Evolutionary conservation across 352 stramenopile genomes (phyloP).

Genomic region (Phytophthora boehmeriae): DNA sequence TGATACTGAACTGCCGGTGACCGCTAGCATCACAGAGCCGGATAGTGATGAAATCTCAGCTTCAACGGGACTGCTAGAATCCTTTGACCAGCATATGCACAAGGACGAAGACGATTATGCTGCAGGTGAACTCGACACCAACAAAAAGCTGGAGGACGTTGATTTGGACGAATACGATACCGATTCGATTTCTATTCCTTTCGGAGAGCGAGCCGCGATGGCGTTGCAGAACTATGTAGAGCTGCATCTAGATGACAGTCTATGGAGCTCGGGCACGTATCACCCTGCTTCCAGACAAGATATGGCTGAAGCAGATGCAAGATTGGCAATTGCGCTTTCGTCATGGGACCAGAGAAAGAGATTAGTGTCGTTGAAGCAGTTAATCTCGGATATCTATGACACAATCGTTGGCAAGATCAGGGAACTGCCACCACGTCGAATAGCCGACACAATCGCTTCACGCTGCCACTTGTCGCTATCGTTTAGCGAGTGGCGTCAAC

Average conservation of each 20-base stretch:
- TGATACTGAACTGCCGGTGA: slow-evolving; percentile 5
- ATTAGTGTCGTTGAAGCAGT: slow-evolving; percentile 61
- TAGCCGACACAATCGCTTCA: slow-evolving; percentile 35
- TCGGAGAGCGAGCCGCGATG: slow-evolving; percentile 28
- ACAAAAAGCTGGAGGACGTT: neutral
- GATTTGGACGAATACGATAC: slow-evolving; percentile 4
- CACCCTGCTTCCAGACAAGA: slow-evolving; percentile 25
- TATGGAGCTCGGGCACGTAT: slow-evolving; percentile 39
- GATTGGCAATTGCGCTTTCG: slow-evolving; percentile 35
- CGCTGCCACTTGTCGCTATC: slow-evolving; percentile 57
- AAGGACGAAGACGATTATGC: slow-evolving; percentile 4
- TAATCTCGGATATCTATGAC: slow-evolving; percentile 76
- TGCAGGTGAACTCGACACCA: slow-evolving; percentile 5
- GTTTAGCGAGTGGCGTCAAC: slow-evolving; percentile 45
- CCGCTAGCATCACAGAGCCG: slow-evolving; percentile 7
- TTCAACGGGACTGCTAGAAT: slow-evolving; percentile 6
- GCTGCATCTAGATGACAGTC: slow-evolving; percentile 41
- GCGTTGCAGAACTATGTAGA: slow-evolving; percentile 32
- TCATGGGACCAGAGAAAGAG: slow-evolving; percentile 59
- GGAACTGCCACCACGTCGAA: slow-evolving; percentile 26
- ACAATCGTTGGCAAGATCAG: slow-evolving; percentile 56
- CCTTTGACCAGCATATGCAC: slow-evolving; percentile 10
- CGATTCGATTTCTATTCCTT: slow-evolving; percentile 11
- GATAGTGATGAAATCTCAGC: slow-evolving; percentile 11
- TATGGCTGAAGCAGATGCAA: slow-evolving; percentile 11